phyloP scores from a whole-genome alignment of 139 green algal species.

The Bryopsis sp. region DNA sequence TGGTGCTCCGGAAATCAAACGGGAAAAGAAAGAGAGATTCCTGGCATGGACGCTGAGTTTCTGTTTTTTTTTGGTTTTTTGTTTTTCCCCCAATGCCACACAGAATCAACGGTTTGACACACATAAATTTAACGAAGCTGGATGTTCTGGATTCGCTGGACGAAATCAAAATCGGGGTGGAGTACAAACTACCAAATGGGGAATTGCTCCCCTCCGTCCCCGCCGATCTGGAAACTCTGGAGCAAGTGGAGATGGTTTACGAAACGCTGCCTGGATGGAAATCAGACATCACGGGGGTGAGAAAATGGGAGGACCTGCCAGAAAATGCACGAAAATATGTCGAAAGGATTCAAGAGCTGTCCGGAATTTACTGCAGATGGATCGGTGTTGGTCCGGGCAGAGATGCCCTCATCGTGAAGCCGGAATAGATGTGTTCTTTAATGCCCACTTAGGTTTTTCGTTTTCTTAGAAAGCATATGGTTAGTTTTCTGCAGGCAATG shows the following conservation, averaged over 20 bases:
- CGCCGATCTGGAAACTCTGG: conserved; percentile 56
- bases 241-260: conserved; percentile 74
- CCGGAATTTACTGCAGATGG: conserved; percentile 78
- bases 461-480: too few relatives aligned
- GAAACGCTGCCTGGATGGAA: conserved; percentile 92
- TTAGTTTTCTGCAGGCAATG: too few relatives aligned
- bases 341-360: conserved; percentile 73
- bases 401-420: conserved; percentile 84
- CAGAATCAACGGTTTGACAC: conserved; percentile 94
- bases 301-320: conserved; percentile 81
- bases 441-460: too few relatives aligned
- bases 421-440: too few relatives aligned
- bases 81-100: too few relatives aligned
- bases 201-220: conserved; percentile 47
- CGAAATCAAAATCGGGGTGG: conserved; percentile 78
- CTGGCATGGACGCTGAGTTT: too few relatives aligned
- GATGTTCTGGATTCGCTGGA: conserved; percentile 79
- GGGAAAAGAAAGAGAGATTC: conserved; percentile 1
- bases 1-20: not conserved
- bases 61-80: conserved; percentile 4
- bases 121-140: conserved; percentile 99
- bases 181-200: conserved; percentile 31
- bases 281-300: conserved; percentile 61
- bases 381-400: conserved; percentile 95
- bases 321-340: conserved; percentile 66